A percentile compares a stretch with the other conserved stretches of the same genome.
These are phyloP conservation scores for Fusarium ambrosium DNA, from an alignment of 2,329 filamentous ascomycete species.

Conservation along the genomic window DNA sequence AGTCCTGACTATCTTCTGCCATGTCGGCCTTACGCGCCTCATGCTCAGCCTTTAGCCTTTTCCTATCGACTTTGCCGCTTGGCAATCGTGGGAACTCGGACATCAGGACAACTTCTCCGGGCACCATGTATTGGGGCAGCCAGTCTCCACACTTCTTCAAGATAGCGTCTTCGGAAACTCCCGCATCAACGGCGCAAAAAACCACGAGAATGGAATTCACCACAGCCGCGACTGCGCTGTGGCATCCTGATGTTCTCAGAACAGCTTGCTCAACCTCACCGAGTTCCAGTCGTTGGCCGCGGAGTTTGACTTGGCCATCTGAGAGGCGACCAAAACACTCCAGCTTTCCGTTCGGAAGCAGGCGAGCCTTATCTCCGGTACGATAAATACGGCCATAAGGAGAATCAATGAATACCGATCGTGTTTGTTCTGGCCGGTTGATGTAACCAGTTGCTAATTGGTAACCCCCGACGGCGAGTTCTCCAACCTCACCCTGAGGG, in stretches of 20 bases:
- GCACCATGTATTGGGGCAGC: constrained; percentile 88
- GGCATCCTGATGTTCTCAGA: constrained; percentile 71
- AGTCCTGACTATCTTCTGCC: constrained; percentile 6
- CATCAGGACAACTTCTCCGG: constrained; percentile 76
- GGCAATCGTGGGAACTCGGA: constrained; percentile 78
- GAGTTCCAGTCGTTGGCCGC: constrained; percentile 86
- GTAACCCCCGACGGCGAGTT: constrained; percentile 83
- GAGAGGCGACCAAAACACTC: constrained; percentile 86
- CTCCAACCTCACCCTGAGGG: constrained; percentile 77
- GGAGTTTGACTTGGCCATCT: constrained; percentile 86
- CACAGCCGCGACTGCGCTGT: constrained; percentile 76
- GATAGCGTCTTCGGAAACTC: constrained; percentile 58
- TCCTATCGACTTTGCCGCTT: constrained; percentile 87
- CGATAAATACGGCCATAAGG: constrained; percentile 80
- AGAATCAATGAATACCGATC: constrained; percentile 76
- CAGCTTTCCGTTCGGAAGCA: constrained; percentile 76
- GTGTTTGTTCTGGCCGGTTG: constrained; percentile 83
- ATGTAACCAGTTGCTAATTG: constrained; percentile 87
- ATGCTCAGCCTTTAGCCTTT: constrained; percentile 69
- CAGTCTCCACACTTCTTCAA: constrained; percentile 75
- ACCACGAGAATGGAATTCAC: constrained; percentile 77
- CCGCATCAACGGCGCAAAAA: constrained; percentile 73
- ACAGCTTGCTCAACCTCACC: constrained; percentile 82
- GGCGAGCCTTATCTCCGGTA: constrained; percentile 85
- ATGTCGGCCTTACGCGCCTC: constrained; percentile 32